Evolutionary conservation across 805 yeast species (phyloP).

Genomic region (Yarrowia deformans): DNA sequence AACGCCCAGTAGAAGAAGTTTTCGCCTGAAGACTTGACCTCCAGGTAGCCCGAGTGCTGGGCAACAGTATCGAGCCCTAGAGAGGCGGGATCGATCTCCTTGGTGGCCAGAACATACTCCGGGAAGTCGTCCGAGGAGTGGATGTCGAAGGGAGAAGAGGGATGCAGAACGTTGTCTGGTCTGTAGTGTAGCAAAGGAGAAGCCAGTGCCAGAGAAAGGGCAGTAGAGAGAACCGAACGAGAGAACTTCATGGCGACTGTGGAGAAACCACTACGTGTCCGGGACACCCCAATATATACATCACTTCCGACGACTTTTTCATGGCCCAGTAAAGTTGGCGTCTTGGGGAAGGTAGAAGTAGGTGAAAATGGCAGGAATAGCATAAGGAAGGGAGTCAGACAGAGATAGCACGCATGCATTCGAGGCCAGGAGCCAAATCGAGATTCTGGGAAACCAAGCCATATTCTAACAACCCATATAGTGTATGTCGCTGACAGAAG

Average conservation of each 20-base stretch:
- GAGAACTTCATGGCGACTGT: slow-evolving; percentile 35
- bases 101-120: slow-evolving; percentile 20
- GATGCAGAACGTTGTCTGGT: neutral
- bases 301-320: neutral
- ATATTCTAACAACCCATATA: neutral
- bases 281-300: slow-evolving; percentile 12
- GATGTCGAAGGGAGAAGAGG: neutral
- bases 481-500: neutral
- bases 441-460: neutral
- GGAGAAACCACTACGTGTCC: slow-evolving; percentile 8
- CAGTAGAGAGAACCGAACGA: slow-evolving; percentile 14
- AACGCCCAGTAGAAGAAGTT: slow-evolving; percentile 82
- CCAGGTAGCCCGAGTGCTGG: slow-evolving; percentile 83
- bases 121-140: slow-evolving; percentile 12
- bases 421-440: neutral
- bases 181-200: slow-evolving; percentile 24
- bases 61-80: slow-evolving; percentile 78
- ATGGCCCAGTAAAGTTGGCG: slow-evolving; percentile 1
- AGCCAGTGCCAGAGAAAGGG: slow-evolving; percentile 31
- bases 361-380: slow-evolving; percentile 9
- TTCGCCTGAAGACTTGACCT: slow-evolving; percentile 75
- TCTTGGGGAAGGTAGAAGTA: slow-evolving; percentile 11
- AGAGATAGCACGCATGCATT: neutral
- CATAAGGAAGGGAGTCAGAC: neutral
- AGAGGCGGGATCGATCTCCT: slow-evolving; percentile 47